Evolutionary conservation across 768 basidiomycete species (phyloP), one percentile per base, ranked within the genome.

Genomic region (Phaffia tasmanica): DNA sequence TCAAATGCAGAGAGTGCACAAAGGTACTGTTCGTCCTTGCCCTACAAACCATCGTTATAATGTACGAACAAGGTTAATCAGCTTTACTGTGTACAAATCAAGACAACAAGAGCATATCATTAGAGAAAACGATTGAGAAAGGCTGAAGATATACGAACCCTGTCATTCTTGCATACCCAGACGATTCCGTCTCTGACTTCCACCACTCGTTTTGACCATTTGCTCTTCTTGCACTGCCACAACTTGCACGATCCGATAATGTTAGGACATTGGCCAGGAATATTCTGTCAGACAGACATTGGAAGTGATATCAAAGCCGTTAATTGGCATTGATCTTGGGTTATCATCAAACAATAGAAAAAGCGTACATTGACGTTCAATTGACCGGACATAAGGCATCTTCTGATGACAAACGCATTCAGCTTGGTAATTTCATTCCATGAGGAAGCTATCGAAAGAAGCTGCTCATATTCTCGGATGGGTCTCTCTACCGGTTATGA

Each of bases 161-260:
- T 86, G 63, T 95, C 90, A 21, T 88, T 86, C 77, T 97, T 98
- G 35, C 89, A 86, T 48, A 94, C 74, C 82, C 85, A 94, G 63
- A 98, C 73, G 68, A 83, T 83, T 70, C 93, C 89, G 72, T 93
- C 90, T 57, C 88, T 81, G 29, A 95, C 81, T 72, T 86, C 84
- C 73, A 99, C 79, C 84, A 86, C 93, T 46, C 90, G 83, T 77
- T 97, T 97, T 64, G 80, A 86, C 95, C 94, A 99, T 76, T 95
- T 95, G 47, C 91, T 91, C 67, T 86, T 83, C 78, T 94, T 97
- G 55, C 79, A 80, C 78, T 58, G 54, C 30, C 94, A 89, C 82
- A 85, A 88, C 75, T 97, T 88, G 29, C 97, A 84, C 66, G 61
- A 67, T 16, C 66, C 66, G 23, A 67, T 55, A 23, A 61, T 47